Evolutionary conservation across 495 filamentous ascomycete genomes (phyloP), one percentile per base, ranked within the genome.

Genomic region (Parachaetomium inaequale): DNA sequence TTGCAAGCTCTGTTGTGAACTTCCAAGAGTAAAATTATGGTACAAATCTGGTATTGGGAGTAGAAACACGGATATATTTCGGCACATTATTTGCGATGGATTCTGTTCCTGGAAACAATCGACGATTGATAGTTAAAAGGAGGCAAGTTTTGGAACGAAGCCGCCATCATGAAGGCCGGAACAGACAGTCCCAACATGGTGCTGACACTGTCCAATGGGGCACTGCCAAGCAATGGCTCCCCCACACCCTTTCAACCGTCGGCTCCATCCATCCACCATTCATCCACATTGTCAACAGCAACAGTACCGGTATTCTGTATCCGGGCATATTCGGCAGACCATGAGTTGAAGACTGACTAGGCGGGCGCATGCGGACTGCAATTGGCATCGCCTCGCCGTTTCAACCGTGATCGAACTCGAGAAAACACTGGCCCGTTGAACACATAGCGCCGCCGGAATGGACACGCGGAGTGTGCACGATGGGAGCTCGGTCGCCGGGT

Each of bases 381-480:
- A 50, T 26, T 51, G 55, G 63, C 62, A 65, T 65, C 65, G 55
- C 56, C 58, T 42, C 8, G 58, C 52, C 40, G 26, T 11, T 10
- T 52, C 15, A 42, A 19, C 11, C 29, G 32, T 17, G 12, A 12
- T 45, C 19, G 29, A 55, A 15, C 36, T 40, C n/a, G 17, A 42
- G 17, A 29, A 49, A n/a, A 55, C 19, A 15, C 19, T 15, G 1
- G 7, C 1, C 11, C 29, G 8, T 25, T n/a, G 11, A 45, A 12
- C 42, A 2, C 14, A 17, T 1, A 32, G n/a, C 14, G 6, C 25
- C 2, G 2, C 38, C 25, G 12, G 23, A 52, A 72, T 72, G 72
- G 70, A 74, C 32, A 34, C 60, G 15, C 65, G 65, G 14, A 68
- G 68, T 55, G 58, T 53, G 6, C 64, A 59, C 17, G 72, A 74